Evolutionary conservation across 257 asterid species (phyloP), one percentile per base, ranked within the genome.

Genomic region (Haberlea rhodopensis): DNA sequence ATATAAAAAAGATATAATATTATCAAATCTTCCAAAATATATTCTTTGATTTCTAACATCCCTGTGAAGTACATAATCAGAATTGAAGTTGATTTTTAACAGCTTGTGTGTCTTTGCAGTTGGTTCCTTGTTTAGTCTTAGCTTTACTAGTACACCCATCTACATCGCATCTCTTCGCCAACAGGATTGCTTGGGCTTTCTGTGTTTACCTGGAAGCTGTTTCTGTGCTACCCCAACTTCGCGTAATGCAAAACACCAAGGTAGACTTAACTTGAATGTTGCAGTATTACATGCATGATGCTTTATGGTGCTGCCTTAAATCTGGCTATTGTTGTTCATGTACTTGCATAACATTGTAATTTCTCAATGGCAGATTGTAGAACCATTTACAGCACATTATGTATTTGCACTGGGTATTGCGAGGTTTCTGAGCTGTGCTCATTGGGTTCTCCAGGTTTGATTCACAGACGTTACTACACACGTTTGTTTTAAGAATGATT

Each of bases 371-470:
- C 84, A 86, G 95, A 86, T 86, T 69, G 95, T 86, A 40, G 95
- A 86, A 81, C 95, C 95, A 19, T 86, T 86, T 75, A 86, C 95
- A 15, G 85, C 90, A 63, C 90, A 86, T 76, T 86, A 86, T 60
- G 95, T 84, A 28, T 86, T 86, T 70, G 94, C 94, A 23, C 68
- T 86, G 80, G 94, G 94, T 57, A 86, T 86, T 58, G 94, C 94
- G 2, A 84, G 95, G 79, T 86, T 86, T 79, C 77, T 84, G 72
- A 84, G 90, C 79, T 86, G 90, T 65, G 95, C 95, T 34, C 95
- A 86, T 71, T 86, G 95, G 90, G 88, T 86, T 75, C 90, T 86
- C 66, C 94, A 86, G 94, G 94, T 86, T 78, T 72, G 82, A 72
- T 61, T 31, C 54, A n/a, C 19, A 32, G 32, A 80, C 46, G 67